Base-by-base conservation (phyloP, 1,139 yeast genomes). In the Ashbya aceris region DNA sequence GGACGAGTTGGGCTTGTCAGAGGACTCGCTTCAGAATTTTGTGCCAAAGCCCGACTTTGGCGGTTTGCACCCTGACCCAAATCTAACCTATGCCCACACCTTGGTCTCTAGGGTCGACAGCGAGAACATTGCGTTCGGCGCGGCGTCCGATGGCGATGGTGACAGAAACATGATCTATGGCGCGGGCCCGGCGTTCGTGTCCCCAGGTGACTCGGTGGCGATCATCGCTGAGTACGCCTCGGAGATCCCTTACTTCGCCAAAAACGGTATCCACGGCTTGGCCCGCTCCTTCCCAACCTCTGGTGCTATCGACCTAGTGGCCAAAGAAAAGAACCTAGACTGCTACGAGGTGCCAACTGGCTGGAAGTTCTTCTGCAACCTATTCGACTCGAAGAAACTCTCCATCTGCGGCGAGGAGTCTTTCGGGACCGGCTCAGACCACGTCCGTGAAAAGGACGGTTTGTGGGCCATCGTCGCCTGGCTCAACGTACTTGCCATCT, bases 211-310 rank as follows among this genome's bases (percentile, higher is more conserved):
- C 65, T 84, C 96, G 6, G 97, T 91, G 29, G 98, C 98, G 36
- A 89, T 91, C 53, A 91, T 91, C 61, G 89, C 97, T 17, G 97
- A 91, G 67, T 84, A 91, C 60, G 91, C 95, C 8, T 64, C 68
- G 17, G 75, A 75, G 49, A 91, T 91, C 53, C 98, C 98, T 12
- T 91, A 89, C 68, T 91, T 93, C 69, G 72, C 76, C 55, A 77
- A 82, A 55, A 77, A 79, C 49, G 97, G 97, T 36, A 83, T 89
- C 30, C 74, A 83, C 57, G 98, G 98, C 5, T 71, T 91, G 44
- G 98, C 98, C n/a, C 77, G 98, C 62, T 85, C 96, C 11, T 91
- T 91, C 96, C 98, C 98, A 43, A 91, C 98, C 5, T 81, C 94
- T 7, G 87, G 87, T 32, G 98, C 98, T 30, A 74, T 91, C 54